These are phyloP conservation scores for Lanzia echinophila DNA, from an alignment of 2,329 filamentous ascomycete species.

Conservation along the genomic window DNA sequence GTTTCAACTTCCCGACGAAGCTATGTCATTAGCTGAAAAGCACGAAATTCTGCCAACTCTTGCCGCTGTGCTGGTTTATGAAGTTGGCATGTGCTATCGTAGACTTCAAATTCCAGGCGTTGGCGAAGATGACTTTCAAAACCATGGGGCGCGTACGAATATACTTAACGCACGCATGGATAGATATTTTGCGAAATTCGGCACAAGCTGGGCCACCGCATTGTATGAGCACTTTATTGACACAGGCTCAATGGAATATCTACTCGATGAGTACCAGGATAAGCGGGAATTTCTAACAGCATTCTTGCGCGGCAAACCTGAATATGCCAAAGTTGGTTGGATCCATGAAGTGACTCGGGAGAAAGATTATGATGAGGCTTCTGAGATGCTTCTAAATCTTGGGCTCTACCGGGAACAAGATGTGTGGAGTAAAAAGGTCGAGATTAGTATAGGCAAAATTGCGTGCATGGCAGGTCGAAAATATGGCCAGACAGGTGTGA, in stretches of 20 bases:
- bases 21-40: slow-evolving; percentile 55
- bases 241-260: slow-evolving; percentile 55
- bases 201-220: slow-evolving; percentile 52
- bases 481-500: slow-evolving; percentile 37
- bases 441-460: slow-evolving; percentile 84
- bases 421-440: slow-evolving; percentile 88
- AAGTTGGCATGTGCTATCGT: slow-evolving; percentile 13
- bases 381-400: slow-evolving; percentile 61
- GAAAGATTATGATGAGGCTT: slow-evolving; percentile 67
- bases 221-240: slow-evolving; percentile 75
- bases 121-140: slow-evolving; percentile 8
- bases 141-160: slow-evolving; percentile 5
- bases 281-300: slow-evolving; percentile 64
- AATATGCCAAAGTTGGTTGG: slow-evolving; percentile 78
- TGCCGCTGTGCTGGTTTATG: slow-evolving; percentile 38
- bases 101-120: slow-evolving; percentile 8
- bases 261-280: slow-evolving; percentile 67
- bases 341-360: slow-evolving; percentile 85
- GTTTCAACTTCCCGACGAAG: slow-evolving; percentile 49
- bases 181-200: slow-evolving; percentile 44
- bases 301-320: slow-evolving; percentile 66
- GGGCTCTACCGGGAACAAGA: slow-evolving; percentile 68
- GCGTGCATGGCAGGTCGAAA: slow-evolving; percentile 57
- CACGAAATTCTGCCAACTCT: slow-evolving; percentile 57
- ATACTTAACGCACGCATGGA: slow-evolving; percentile 27